Percentiles rank a stretch among this genome's conserved stretches.
Conservation (phyloP, 2,329 filamentous ascomycete genomes). For the Fusarium sp. region DNA sequence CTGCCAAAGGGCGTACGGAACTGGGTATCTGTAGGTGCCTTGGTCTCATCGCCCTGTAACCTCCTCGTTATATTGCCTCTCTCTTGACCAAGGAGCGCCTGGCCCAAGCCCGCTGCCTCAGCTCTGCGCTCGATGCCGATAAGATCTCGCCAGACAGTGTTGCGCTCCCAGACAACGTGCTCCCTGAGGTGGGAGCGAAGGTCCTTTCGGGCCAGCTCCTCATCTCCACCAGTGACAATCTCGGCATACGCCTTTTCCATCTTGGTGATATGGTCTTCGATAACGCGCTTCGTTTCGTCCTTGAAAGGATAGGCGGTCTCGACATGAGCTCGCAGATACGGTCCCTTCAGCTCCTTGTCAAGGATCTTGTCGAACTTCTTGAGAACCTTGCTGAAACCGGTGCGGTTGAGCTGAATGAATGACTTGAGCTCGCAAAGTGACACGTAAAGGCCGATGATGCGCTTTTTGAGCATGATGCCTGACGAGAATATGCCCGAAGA, state of each 20-base stretch:
- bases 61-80: conserved; percentile 77
- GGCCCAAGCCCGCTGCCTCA: conserved; percentile 92
- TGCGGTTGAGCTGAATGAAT: conserved; percentile 95
- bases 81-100: conserved; percentile 84
- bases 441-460: conserved; percentile 89
- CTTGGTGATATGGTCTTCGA: conserved; percentile 80
- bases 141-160: conserved; percentile 99
- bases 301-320: conserved; percentile 87
- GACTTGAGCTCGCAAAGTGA: conserved; percentile 96
- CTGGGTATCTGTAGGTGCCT: conserved; percentile 73
- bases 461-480: conserved; percentile 91
- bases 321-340: conserved; percentile 82
- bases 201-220: conserved; percentile 83
- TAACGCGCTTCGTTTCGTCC: conserved; percentile 75
- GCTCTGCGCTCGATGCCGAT: conserved; percentile 97
- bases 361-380: conserved; percentile 99
- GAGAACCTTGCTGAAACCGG: conserved; percentile 94
- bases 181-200: conserved; percentile 91
- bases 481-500: conserved; percentile 74
- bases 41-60: conserved; percentile 87
- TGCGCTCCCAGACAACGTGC: conserved; percentile 98
- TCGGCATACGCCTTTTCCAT: conserved; percentile 87
- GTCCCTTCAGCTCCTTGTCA: conserved; percentile 82
- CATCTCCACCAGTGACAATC: conserved; percentile 86
- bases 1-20: conserved; percentile 85